Evolutionary conservation across 2,329 filamentous ascomycete species (phyloP).

Genomic region (Fusarium sp.): DNA sequence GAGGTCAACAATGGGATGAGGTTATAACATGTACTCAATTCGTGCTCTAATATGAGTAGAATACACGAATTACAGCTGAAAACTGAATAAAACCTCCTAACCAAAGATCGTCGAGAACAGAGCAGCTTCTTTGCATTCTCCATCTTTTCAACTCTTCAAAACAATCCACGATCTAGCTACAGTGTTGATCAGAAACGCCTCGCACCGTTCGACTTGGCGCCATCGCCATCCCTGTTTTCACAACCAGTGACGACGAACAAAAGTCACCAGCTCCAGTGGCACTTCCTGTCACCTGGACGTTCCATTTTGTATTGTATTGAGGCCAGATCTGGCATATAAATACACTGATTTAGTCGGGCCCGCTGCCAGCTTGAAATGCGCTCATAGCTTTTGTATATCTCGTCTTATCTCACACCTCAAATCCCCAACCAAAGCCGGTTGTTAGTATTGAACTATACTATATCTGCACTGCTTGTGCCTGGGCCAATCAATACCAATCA

Average conservation of each 20-base stretch:
- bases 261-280: slow-evolving; percentile 39
- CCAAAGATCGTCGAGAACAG: not conserved
- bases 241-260: slow-evolving; percentile 39
- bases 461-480: not conserved
- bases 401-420: not conserved
- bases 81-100: not conserved
- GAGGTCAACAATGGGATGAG: slow-evolving; percentile 13
- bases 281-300: slow-evolving; percentile 39
- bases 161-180: slow-evolving; percentile 22
- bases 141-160: slow-evolving; percentile 3
- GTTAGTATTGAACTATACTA: slow-evolving; percentile 1
- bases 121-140: not conserved
- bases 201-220: slow-evolving; percentile 40
- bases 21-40: slow-evolving; percentile 33
- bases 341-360: not conserved
- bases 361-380: not conserved
- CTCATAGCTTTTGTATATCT: slow-evolving; percentile 2
- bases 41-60: not conserved
- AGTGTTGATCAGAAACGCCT: slow-evolving; percentile 32
- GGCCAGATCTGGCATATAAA: slow-evolving; percentile 24
- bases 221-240: slow-evolving; percentile 43
- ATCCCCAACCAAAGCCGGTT: not conserved
- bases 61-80: not conserved
- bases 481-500: slow-evolving; percentile 36
- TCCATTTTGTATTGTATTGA: slow-evolving; percentile 13